Evolutionary conservation across 352 stramenopile genomes (phyloP).

Genomic region (Globisporangium uncinulatum): DNA sequence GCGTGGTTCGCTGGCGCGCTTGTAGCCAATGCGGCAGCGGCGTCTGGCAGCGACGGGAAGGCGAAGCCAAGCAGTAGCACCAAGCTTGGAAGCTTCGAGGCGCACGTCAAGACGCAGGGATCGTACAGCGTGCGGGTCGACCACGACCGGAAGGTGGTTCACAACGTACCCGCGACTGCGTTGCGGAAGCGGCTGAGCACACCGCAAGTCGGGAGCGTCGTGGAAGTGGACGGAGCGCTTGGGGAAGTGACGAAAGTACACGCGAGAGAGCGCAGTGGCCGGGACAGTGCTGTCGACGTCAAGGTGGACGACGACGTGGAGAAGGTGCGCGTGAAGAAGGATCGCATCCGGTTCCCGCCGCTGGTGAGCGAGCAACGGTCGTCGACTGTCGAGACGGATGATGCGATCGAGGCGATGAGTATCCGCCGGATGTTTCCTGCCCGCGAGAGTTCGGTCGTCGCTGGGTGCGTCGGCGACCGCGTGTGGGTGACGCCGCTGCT

Average conservation of each 20-base stretch:
- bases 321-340: constrained; percentile 44
- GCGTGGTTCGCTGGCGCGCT: constrained; percentile 54
- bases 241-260: constrained; percentile 56
- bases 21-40: constrained; percentile 15
- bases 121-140: constrained; percentile 40
- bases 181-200: constrained; percentile 28
- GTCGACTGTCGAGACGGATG: constrained; percentile 4
- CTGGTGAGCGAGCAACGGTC: constrained; percentile 1
- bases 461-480: constrained; percentile 48
- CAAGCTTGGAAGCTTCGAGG: constrained; percentile 11
- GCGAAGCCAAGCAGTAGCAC: not conserved
- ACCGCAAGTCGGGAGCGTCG: constrained; percentile 64
- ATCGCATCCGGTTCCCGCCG: constrained; percentile 50
- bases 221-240: constrained; percentile 58
- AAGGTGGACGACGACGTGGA: constrained; percentile 41
- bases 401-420: constrained; percentile 64
- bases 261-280: constrained; percentile 10
- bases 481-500: constrained; percentile 54
- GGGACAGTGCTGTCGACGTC: constrained; percentile 33
- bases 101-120: constrained; percentile 11
- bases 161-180: constrained; percentile 35
- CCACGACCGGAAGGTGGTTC: constrained; percentile 27
- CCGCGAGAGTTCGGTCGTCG: constrained; percentile 46
- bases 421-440: constrained; percentile 60
- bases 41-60: not conserved